Base-by-base conservation (phyloP, 1,284 basidiomycete species). In the Cryptococcus hybrid region DNA sequence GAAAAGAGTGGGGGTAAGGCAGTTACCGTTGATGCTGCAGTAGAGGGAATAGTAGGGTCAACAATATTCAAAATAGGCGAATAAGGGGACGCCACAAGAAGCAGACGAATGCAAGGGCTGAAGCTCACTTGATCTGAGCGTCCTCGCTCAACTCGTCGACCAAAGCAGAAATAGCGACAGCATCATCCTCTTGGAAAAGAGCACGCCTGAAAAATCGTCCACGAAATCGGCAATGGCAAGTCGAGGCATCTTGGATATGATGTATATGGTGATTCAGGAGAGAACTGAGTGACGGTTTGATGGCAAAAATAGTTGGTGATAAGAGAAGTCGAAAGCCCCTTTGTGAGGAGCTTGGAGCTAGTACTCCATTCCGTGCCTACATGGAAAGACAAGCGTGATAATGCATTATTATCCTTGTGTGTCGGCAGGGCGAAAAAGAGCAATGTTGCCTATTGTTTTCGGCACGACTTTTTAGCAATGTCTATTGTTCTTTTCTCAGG, bases 21-120 rank as follows among this genome's bases (percentile, higher is more conserved):
- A 5, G 42, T 45, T 52, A 11, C 58, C 58, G 42, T 60, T 60
- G 51, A 60, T 56, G 38, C 58, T 60, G 39, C 46, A 43, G 36
- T 34, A 18, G n/a, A 5, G 18, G 42, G 24, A 24, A 24, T 24
- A 24, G 24, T 24, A 24, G 24, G 24, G 24, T 24, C 24, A 24
- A 24, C 24, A 24, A 24, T 24, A 24, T 24, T 24, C 24, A 24
- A 24, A 24, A 24, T 24, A 24, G 24, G 24, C 24, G 24, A 24
- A 24, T 24, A 24, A 1, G 24, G 24, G 24, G 24, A 24, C 24
- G 24, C 24, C 24, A 5, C n/a, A 36, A 30, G 49, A 12, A n/a
- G 13, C n/a, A 47, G 48, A 50, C 18, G 35, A 11, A 8, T 35
- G 30, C 35, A 38, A 13, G 49, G 15, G 49, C 1, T 18, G 8